phyloP scores from a whole-genome alignment of 2,329 filamentous ascomycete genomes.

The Xylariaceae sp. region DNA sequence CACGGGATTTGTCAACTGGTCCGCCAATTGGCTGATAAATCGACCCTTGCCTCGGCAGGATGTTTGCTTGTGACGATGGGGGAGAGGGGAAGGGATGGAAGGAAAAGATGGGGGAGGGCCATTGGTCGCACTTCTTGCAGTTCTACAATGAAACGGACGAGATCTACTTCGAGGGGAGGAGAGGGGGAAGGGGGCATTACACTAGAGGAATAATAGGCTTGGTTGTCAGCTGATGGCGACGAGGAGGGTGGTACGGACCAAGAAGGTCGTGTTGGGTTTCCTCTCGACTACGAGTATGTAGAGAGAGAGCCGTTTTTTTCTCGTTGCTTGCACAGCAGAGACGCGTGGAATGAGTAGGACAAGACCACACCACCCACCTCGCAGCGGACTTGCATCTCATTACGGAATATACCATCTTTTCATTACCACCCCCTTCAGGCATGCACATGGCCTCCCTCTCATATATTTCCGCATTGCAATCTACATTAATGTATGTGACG shows the following conservation, averaged over 20 bases:
- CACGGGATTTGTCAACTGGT: slow-evolving; percentile 14
- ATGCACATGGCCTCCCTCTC: not conserved
- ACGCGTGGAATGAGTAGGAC: not conserved
- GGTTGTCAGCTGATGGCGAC: not conserved
- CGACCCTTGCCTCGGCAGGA: slow-evolving; percentile 8
- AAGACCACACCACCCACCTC: not conserved
- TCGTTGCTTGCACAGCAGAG: not conserved
- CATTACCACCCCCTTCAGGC: not conserved
- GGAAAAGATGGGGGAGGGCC: not conserved
- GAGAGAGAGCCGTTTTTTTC: not conserved
- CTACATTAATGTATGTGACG: not conserved
- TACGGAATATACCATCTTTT: not conserved
- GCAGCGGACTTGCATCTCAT: not conserved
- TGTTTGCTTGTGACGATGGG: slow-evolving; percentile 12
- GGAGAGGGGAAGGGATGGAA: not conserved
- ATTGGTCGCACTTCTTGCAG: not conserved
- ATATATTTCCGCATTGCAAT: not conserved
- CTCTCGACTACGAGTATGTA: too few species aligned
- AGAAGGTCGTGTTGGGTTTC: too few species aligned
- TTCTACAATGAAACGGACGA: not conserved
- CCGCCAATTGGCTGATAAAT: not conserved
- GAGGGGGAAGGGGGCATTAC: not conserved
- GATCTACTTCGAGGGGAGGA: not conserved
- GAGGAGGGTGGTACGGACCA: not conserved
- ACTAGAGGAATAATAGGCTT: not conserved